Base-by-base conservation (phyloP, 495 filamentous ascomycete species). In the Hyaloscypha variabilis region DNA sequence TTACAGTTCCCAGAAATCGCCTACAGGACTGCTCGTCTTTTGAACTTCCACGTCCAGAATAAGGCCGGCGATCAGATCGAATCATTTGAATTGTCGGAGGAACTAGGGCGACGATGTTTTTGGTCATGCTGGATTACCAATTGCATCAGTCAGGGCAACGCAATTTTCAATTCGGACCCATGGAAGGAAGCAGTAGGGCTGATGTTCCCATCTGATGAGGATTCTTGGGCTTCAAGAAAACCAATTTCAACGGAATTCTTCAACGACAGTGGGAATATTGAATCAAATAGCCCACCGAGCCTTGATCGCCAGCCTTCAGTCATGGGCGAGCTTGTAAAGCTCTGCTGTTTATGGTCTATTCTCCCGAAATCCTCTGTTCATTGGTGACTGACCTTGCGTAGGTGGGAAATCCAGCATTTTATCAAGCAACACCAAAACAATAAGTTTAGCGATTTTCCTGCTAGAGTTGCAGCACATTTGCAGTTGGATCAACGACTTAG, bases 101-200 rank as follows among this genome's bases (percentile, higher is more conserved):
- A 68, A 58, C n/a, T 64, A 8, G 25, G 51, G 51, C 17, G 61
- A 25, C 29, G 66, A 8, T 55, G 36, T 42, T 68, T 60, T 31
- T 68, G 66, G 66, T 36, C 66, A 29, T 49, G 51, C 60, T 68
- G 66, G 66, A 54, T 68, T 53, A 62, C 42, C 26, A 8, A 19
- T 14, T 66, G 64, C 42, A 66, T 66, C 34, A 60, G 64, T 66
- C 64, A 66, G 29, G 64, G 61, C 10, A 65, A 65, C 50, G 46
- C 58, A 39, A 19, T 10, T 55, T 66, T 66, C 58, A 66, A 55
- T 26, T 42, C 42, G 26, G 49, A 58, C 21, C 42, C 64, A 36
- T 68, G 66, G 66, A 60, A 58, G 25, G 56, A 65, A 39, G 66
- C 42, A 23, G 28, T 58, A 21, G 62, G 66, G 24, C 42, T 68